Conservation (phyloP, 2,329 filamentous ascomycete species). For the Aspergillus pseudotamarii region DNA sequence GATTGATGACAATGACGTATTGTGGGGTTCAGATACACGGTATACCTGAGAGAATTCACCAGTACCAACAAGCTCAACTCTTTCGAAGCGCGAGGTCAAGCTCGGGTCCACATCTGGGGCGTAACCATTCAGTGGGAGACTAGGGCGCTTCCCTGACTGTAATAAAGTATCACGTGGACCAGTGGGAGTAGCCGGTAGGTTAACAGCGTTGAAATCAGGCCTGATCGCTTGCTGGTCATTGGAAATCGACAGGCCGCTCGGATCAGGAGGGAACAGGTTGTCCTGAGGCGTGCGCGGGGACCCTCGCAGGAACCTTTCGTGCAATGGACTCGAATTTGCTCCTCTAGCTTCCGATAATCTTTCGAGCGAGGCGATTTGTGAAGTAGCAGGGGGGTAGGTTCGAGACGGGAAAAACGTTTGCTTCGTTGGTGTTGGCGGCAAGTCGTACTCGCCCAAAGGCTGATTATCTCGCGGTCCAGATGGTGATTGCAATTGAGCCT, state of each 20-base stretch:
- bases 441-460: slow-evolving; percentile 65
- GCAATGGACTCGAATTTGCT: slow-evolving; percentile 58
- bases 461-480: slow-evolving; percentile 59
- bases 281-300: slow-evolving; percentile 81
- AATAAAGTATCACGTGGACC: slow-evolving; percentile 61
- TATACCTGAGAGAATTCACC: slow-evolving; percentile 96
- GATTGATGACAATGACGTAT: slow-evolving; percentile 42
- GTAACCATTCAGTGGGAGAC: slow-evolving; percentile 70
- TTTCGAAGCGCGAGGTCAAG: slow-evolving; percentile 75
- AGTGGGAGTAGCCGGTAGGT: slow-evolving; percentile 81
- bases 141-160: slow-evolving; percentile 62
- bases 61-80: slow-evolving; percentile 76
- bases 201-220: slow-evolving; percentile 46
- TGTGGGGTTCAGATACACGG: slow-evolving; percentile 62
- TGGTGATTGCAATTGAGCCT: slow-evolving; percentile 63
- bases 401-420: slow-evolving; percentile 41
- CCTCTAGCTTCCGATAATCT: slow-evolving; percentile 35
- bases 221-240: slow-evolving; percentile 45
- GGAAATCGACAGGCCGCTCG: slow-evolving; percentile 81
- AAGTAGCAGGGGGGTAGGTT: slow-evolving; percentile 37
- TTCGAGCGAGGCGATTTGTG: slow-evolving; percentile 39
- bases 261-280: slow-evolving; percentile 72
- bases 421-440: slow-evolving; percentile 95
- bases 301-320: slow-evolving; percentile 54
- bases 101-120: slow-evolving; percentile 74